Evolutionary conservation across 371 early-diverging fungal genomes (phyloP).

Genomic region (Coemansia sp.): DNA sequence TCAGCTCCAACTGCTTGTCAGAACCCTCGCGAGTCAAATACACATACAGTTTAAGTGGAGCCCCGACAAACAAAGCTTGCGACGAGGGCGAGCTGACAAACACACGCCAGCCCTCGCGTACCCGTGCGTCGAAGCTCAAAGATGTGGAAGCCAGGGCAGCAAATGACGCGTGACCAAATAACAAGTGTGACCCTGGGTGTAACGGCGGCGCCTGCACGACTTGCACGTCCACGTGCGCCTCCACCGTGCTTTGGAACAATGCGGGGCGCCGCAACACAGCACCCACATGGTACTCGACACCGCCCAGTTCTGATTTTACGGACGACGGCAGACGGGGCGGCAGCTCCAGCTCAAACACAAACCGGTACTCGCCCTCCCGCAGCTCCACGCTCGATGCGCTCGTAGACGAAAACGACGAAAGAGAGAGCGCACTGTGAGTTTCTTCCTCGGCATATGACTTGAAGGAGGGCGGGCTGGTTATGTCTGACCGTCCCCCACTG

Average conservation of each 20-base stretch:
- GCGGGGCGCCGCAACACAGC: slow-evolving; percentile 44
- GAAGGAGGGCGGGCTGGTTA: neutral
- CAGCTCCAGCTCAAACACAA: slow-evolving; percentile 52
- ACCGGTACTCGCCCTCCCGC: slow-evolving; percentile 53
- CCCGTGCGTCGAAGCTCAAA: slow-evolving; percentile 20
- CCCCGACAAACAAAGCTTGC: slow-evolving; percentile 26
- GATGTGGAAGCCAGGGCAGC: slow-evolving; percentile 13
- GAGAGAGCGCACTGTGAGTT: neutral
- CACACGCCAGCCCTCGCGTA: slow-evolving; percentile 16
- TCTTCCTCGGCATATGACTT: slow-evolving; percentile 14
- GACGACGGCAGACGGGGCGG: slow-evolving; percentile 52
- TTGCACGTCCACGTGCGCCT: slow-evolving; percentile 37
- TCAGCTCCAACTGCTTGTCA: slow-evolving; percentile 10
- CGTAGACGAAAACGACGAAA: slow-evolving; percentile 2
- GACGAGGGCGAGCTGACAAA: slow-evolving; percentile 36
- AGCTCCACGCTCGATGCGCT: slow-evolving; percentile 11
- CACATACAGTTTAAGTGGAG: slow-evolving; percentile 18
- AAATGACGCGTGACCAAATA: slow-evolving; percentile 25
- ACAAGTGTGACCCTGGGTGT: neutral
- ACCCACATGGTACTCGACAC: slow-evolving; percentile 42
- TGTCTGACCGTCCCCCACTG: neutral
- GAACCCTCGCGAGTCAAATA: slow-evolving; percentile 10
- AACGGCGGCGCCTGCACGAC: slow-evolving; percentile 34
- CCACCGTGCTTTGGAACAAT: slow-evolving; percentile 37
- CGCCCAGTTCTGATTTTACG: slow-evolving; percentile 49